Evolutionary conservation across 2,329 filamentous ascomycete genomes (phyloP).

Genomic region (Cladosporium sp.): DNA sequence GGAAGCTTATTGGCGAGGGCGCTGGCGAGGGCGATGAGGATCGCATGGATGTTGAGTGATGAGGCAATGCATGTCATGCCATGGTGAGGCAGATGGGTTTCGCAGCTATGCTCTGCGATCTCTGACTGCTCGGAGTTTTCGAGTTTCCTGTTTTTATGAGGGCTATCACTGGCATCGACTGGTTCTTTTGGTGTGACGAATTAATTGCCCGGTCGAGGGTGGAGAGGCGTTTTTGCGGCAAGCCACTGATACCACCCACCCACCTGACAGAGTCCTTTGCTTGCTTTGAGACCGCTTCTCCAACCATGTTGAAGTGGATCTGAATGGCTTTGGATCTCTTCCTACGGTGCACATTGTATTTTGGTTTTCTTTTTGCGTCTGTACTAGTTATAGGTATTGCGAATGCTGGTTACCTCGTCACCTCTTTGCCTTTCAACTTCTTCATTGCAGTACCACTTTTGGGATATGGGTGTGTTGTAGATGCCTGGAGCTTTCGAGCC

Average conservation of each 20-base stretch:
- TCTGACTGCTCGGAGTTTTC: not conserved
- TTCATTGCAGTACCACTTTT: no score
- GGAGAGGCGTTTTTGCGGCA: not conserved
- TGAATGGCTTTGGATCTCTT: not conserved
- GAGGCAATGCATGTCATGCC: not conserved
- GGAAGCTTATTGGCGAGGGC: conserved; percentile 19
- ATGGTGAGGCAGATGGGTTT: not conserved
- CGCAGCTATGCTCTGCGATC: not conserved
- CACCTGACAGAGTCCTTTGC: no score
- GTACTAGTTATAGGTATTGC: not conserved
- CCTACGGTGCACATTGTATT: not conserved
- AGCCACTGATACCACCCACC: not conserved
- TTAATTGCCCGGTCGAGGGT: not conserved
- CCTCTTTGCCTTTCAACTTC: no score
- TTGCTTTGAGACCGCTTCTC: not conserved
- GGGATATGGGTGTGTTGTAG: no score
- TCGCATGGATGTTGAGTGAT: conserved; percentile 23
- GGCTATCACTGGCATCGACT: not conserved
- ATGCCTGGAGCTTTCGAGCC: no score
- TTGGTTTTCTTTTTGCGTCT: not conserved
- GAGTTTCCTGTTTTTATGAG: not conserved
- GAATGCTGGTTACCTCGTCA: not conserved
- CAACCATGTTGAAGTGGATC: not conserved
- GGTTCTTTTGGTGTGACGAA: not conserved
- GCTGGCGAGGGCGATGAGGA: conserved; percentile 17